Conservation (phyloP, 768 basidiomycete genomes). For the Lactarius indigo region DNA sequence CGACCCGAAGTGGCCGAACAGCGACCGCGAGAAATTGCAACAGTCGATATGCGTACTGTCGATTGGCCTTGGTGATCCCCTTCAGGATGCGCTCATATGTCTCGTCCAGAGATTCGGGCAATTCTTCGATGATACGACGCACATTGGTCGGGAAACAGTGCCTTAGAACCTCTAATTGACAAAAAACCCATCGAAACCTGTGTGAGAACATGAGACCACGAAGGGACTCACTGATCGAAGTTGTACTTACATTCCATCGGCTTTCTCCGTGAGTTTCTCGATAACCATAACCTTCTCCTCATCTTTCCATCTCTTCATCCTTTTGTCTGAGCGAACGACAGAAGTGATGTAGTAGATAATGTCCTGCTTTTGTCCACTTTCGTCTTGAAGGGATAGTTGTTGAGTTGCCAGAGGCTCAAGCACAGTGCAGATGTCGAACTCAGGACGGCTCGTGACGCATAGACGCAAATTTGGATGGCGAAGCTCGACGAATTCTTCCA, state of each 20-base stretch:
- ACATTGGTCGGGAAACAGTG: not conserved
- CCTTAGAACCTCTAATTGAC: not conserved
- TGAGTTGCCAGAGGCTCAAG: not conserved
- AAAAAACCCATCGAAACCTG: constrained; percentile 3
- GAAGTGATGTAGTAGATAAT: not conserved
- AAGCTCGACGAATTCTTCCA: not conserved
- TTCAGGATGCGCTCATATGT: not conserved
- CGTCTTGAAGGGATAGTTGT: not conserved
- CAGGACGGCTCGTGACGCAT: not conserved
- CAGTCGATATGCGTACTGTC: not conserved
- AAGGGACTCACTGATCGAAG: too few relatives aligned
- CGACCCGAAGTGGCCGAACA: not conserved
- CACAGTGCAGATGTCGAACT: not conserved
- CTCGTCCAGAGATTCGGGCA: not conserved
- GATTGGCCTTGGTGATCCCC: not conserved
- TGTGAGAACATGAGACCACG: not conserved
- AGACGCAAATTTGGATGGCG: not conserved
- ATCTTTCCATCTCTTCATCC: not conserved
- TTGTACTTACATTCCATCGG: not conserved
- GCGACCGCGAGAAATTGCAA: not conserved
- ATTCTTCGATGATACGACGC: not conserved
- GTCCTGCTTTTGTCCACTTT: not conserved
- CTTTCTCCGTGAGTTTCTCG: not conserved
- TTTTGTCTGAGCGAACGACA: not conserved
- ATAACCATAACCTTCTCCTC: too few relatives aligned